Percentiles rank a stretch among this genome's conserved stretches.
Evolutionary conservation across 805 yeast genomes (phyloP).

Genomic region (Zygosaccharomyces rouxii): DNA sequence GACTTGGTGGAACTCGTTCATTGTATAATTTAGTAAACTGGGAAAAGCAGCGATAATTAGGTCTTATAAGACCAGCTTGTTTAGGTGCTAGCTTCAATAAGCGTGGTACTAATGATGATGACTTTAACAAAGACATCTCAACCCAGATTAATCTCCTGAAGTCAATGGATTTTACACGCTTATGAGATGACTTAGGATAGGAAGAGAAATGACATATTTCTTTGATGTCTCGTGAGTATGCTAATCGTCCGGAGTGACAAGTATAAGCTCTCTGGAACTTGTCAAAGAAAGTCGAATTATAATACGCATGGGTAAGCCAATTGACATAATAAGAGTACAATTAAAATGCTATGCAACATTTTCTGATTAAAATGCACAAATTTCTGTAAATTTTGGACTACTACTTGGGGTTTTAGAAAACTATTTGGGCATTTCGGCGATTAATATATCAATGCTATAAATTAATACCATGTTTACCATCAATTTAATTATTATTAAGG

Average conservation of each 20-base stretch:
- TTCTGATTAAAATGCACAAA: no score
- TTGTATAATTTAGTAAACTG: not conserved
- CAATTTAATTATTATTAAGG: no score
- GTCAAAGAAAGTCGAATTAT: not conserved
- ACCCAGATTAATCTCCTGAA: not conserved
- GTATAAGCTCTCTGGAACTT: not conserved
- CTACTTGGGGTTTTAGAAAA: no score
- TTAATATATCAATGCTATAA: no score
- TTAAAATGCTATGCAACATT: no score
- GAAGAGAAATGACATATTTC: not conserved
- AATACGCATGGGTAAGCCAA: not conserved
- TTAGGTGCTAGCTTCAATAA: not conserved
- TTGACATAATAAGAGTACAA: no score
- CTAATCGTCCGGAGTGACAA: not conserved
- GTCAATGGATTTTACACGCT: no score
- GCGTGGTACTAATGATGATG: not conserved
- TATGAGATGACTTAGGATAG: not conserved
- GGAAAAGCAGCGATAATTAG: constrained; percentile 1
- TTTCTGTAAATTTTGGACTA: no score
- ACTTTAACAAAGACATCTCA: not conserved
- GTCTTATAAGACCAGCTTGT: not conserved
- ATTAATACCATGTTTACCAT: no score
- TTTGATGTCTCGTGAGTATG: not conserved
- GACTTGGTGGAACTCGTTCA: not conserved
- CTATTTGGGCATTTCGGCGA: no score